Percentiles rank a stretch among this genome's conserved stretches.
phyloP scores from a whole-genome alignment of 768 basidiomycete species.

The Neoboletus brunneissimus region DNA sequence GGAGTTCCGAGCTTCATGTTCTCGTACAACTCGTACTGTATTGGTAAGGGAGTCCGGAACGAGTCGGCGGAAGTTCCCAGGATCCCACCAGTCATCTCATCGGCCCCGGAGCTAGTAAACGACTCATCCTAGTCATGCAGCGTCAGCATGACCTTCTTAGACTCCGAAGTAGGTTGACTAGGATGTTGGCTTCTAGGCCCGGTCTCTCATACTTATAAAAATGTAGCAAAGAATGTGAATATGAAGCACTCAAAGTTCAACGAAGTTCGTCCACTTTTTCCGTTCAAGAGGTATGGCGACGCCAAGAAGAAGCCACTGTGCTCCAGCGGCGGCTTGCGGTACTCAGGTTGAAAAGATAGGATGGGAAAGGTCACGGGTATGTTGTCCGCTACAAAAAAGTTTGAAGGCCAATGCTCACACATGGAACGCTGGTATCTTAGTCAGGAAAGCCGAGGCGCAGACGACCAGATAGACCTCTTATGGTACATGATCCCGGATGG shows the following conservation, averaged over 20 bases:
- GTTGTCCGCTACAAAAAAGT: not conserved
- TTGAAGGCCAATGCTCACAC: not conserved
- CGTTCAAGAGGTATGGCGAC: slow-evolving; percentile 15
- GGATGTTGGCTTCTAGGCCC: not conserved
- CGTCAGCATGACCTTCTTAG: not conserved
- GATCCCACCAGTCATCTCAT: not conserved
- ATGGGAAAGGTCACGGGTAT: slow-evolving; percentile 16
- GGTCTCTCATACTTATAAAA: slow-evolving; percentile 12
- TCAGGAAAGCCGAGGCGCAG: slow-evolving; percentile 12
- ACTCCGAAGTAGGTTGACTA: slow-evolving; percentile 10
- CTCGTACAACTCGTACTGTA: not conserved
- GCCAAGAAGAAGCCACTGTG: slow-evolving; percentile 10
- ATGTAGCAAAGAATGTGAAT: not conserved
- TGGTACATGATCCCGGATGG: slow-evolving; percentile 20
- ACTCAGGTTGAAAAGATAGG: not conserved
- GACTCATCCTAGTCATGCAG: slow-evolving; percentile 18
- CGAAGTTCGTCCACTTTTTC: not conserved
- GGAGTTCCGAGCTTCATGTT: too few species aligned
- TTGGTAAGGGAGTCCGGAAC: not conserved
- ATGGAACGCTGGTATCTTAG: not conserved
- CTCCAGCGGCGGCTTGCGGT: slow-evolving; percentile 6
- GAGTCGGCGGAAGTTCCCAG: too few species aligned
- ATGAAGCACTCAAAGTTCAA: not conserved
- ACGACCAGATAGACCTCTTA: slow-evolving; percentile 9
- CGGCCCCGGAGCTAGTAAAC: not conserved